Percentiles rank a stretch among this genome's conserved stretches.
phyloP scores from a whole-genome alignment of 1,139 yeast genomes.

The Zygoascus sp. region DNA sequence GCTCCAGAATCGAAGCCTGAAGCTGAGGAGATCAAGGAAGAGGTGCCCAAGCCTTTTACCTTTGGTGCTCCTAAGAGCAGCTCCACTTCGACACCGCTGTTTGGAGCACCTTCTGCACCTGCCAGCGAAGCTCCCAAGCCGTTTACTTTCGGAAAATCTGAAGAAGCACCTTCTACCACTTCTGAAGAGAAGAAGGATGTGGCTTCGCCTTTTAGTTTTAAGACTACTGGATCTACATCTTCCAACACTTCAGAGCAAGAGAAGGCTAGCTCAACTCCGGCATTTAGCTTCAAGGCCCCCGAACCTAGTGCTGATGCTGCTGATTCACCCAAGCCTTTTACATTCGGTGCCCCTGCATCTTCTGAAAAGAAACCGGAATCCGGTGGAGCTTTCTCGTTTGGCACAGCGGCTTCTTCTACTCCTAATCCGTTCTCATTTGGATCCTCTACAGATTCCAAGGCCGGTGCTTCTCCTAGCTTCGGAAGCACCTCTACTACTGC shows the following conservation, averaged over 20 bases:
- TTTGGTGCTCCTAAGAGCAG: conserved; percentile 10
- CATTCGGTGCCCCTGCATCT: neutral
- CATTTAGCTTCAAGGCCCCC: neutral
- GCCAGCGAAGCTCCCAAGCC: neutral
- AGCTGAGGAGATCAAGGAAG: conserved; percentile 9
- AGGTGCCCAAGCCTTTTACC: conserved; percentile 24
- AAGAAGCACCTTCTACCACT: too few relatives aligned
- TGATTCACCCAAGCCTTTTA: conserved; percentile 2
- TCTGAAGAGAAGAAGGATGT: too few relatives aligned
- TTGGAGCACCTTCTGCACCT: neutral
- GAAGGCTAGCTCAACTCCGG: too few relatives aligned
- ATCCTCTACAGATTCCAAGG: conserved; percentile 4
- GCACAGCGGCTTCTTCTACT: conserved; percentile 5
- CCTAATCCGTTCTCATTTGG: conserved; percentile 28
- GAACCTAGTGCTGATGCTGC: neutral
- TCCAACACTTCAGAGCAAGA: too few relatives aligned
- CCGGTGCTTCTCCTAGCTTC: conserved; percentile 15
- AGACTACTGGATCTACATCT: too few relatives aligned
- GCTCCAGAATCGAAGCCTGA: conserved; percentile 1
- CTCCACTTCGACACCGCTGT: neutral
- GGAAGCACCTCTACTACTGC: neutral
- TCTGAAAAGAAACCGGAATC: neutral
- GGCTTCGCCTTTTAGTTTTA: too few relatives aligned
- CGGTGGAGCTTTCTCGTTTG: conserved; percentile 6
- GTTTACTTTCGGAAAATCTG: too few relatives aligned